phyloP scores from a whole-genome alignment of 192 early-diverging fungal genomes.

The Gigaspora rosea region DNA sequence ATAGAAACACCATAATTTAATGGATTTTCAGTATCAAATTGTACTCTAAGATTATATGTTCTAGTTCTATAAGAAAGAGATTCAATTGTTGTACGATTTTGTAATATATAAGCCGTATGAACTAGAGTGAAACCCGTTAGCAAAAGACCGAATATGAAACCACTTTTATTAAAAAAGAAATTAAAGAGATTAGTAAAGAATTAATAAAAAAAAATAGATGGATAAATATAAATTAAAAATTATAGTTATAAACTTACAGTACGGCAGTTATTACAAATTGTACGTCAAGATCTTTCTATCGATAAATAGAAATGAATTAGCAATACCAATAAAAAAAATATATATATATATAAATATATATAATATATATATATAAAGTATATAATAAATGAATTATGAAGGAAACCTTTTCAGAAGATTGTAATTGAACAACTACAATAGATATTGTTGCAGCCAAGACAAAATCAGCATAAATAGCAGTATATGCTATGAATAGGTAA shows the following conservation, averaged over 20 bases:
- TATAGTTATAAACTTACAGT: slow-evolving; percentile 9
- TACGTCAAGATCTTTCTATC: slow-evolving; percentile 32
- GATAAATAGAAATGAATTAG: slow-evolving; percentile 15
- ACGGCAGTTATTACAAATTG: slow-evolving; percentile 15
- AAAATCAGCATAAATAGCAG: slow-evolving; percentile 29
- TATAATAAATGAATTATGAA: background rate
- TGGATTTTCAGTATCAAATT: slow-evolving; percentile 32
- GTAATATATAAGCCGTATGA: slow-evolving; percentile 49
- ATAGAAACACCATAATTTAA: slow-evolving; percentile 37
- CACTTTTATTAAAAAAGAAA: background rate
- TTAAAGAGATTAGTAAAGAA: background rate
- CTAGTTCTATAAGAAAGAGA: slow-evolving; percentile 7
- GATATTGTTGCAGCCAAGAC: slow-evolving; percentile 35
- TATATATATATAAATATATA: too few species aligned
- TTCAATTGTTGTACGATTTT: slow-evolving; percentile 61
- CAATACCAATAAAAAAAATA: background rate
- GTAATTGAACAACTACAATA: slow-evolving; percentile 28
- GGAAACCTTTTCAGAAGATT: slow-evolving; percentile 7
- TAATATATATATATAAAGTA: background rate
- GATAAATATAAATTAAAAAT: background rate
- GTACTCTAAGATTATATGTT: slow-evolving; percentile 6
- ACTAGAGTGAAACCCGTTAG: slow-evolving; percentile 51
- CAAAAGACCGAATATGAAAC: slow-evolving; percentile 47
- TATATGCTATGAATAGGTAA: slow-evolving; percentile 42
- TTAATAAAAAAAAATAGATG: background rate